Evolutionary conservation across 345 rosid species (phyloP).

Genomic region (Boechera divaricarpa): DNA sequence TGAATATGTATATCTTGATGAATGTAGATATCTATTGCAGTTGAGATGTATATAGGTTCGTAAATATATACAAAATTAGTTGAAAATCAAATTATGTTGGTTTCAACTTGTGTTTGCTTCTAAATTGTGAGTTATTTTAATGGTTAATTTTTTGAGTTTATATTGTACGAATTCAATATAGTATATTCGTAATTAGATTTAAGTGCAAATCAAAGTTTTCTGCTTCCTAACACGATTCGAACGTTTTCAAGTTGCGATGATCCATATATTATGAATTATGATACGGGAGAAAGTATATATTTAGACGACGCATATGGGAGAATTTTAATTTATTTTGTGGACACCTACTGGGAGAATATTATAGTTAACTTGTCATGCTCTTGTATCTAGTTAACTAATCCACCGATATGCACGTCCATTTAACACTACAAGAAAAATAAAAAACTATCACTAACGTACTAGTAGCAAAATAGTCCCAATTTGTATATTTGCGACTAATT

Average conservation of each 20-base stretch:
- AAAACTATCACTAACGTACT: no score
- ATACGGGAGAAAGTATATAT: not conserved
- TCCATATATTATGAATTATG: not conserved
- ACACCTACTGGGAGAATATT: constrained; percentile 14
- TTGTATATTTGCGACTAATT: no score
- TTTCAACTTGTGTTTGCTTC: constrained; percentile 7
- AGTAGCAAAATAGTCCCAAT: no score
- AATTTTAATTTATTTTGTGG: not conserved
- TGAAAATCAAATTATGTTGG: not conserved
- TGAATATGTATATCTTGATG: not conserved
- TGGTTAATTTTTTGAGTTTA: not conserved
- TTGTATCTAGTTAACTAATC: constrained; percentile 15
- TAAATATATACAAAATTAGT: not conserved
- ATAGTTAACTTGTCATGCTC: constrained; percentile 32
- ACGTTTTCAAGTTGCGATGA: constrained; percentile 16
- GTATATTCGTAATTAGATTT: not conserved
- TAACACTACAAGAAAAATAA: not conserved
- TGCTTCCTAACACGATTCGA: constrained; percentile 9
- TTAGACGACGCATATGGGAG: not conserved
- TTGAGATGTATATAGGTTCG: not conserved
- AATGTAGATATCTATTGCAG: not conserved
- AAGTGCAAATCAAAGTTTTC: not conserved
- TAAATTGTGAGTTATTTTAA: not conserved
- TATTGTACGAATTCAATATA: not conserved
- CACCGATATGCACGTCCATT: constrained; percentile 36